Evolutionary conservation across 495 filamentous ascomycete genomes (phyloP).

Genomic region (Xylaria telfairii): DNA sequence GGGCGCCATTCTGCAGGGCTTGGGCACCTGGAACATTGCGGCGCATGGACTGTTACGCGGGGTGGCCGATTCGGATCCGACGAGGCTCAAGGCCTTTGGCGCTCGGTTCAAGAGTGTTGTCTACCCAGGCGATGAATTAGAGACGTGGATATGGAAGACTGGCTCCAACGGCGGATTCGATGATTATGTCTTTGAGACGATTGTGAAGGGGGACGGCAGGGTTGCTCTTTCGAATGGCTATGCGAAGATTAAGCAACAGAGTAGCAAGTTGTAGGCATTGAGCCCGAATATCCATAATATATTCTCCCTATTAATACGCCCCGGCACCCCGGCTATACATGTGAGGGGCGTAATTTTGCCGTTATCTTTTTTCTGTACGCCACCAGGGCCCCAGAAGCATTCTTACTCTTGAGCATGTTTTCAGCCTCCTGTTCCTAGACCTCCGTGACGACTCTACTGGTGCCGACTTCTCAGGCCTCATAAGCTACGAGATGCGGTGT

Average conservation of each 20-base stretch:
- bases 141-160: conserved; percentile 40
- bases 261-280: conserved; percentile 24
- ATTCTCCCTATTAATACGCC: not conserved
- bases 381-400: conserved; percentile 34
- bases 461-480: conserved; percentile 36
- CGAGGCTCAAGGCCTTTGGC: conserved; percentile 34
- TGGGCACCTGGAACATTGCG: conserved; percentile 44
- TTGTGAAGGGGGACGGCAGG: conserved; percentile 37
- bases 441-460: conserved; percentile 34
- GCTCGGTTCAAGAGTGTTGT: conserved; percentile 41
- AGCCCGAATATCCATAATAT: not conserved
- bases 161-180: conserved; percentile 31
- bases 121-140: conserved; percentile 41
- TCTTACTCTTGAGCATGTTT: conserved; percentile 34
- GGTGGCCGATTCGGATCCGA: conserved; percentile 34
- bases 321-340: conserved; percentile 25
- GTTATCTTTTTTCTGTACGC: conserved; percentile 37
- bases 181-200: conserved; percentile 38
- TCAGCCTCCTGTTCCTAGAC: conserved; percentile 28
- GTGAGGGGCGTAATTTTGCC: conserved; percentile 32
- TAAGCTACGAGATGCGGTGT: conserved; percentile 41
- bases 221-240: conserved; percentile 34
- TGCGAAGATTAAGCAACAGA: conserved; percentile 23
- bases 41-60: conserved; percentile 38
- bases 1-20: conserved; percentile 37